These are phyloP conservation scores for Gynostemma pentaphyllum DNA, from an alignment of 306 rosid species.

Conservation along the genomic window DNA sequence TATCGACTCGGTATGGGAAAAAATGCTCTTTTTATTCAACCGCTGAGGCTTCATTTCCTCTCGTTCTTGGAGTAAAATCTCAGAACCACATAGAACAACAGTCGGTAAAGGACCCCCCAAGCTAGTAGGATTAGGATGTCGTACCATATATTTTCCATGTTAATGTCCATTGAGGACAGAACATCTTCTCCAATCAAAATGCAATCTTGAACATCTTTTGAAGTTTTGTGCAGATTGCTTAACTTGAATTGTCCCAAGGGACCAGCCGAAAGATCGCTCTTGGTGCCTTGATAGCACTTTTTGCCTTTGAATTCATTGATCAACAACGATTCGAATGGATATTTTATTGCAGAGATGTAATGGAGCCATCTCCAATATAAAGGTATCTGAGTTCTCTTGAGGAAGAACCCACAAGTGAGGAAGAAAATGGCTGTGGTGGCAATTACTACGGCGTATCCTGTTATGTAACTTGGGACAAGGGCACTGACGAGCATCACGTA, in stretches of 20 bases:
- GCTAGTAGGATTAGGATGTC: constrained; percentile 61
- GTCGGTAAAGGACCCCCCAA: constrained; percentile 78
- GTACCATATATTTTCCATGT: constrained; percentile 29
- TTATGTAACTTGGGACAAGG: constrained; percentile 82
- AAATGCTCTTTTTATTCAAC: too few species aligned
- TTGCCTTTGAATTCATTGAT: constrained; percentile 59
- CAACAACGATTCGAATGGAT: constrained; percentile 78
- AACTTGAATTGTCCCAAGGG: constrained; percentile 40
- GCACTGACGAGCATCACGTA: constrained; percentile 92
- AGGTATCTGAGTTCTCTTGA: constrained; percentile 59
- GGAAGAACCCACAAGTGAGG: constrained; percentile 77
- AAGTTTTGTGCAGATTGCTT: constrained; percentile 20
- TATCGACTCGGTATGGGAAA: not conserved
- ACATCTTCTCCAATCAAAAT: constrained; percentile 55
- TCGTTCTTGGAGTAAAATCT: constrained; percentile 86
- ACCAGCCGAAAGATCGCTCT: constrained; percentile 47
- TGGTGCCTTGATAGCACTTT: constrained; percentile 43
- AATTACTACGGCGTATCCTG: constrained; percentile 81
- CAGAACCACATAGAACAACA: constrained; percentile 71
- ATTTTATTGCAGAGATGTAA: constrained; percentile 77
- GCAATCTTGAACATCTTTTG: constrained; percentile 14
- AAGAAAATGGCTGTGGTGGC: constrained; percentile 94
- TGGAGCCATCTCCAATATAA: constrained; percentile 64
- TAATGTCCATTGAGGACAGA: constrained; percentile 47
- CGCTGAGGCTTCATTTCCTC: constrained; percentile 49